A percentile compares a stretch with the other conserved stretches of the same genome.
Conservation (phyloP, 2,329 filamentous ascomycete genomes). For the Diplodia seriata region DNA sequence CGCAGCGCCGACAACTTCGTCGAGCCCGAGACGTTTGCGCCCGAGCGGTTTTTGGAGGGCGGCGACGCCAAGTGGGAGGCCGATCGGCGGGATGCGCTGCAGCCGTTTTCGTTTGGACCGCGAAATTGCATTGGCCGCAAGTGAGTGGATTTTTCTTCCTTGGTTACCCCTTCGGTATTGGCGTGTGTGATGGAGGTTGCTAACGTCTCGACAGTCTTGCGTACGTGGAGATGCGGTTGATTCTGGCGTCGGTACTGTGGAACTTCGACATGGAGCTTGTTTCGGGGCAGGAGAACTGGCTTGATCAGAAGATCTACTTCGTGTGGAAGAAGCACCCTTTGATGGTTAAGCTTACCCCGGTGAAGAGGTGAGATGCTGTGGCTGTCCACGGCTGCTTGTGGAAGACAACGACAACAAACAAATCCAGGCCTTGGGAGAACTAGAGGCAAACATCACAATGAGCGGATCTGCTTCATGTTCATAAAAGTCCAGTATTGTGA, state of each 20-base stretch:
- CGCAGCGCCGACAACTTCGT: constrained; percentile 43
- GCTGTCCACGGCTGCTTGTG: too few species aligned
- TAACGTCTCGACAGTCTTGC: constrained; percentile 40
- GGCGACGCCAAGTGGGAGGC: constrained; percentile 38
- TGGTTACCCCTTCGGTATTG: background rate
- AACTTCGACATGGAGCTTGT: constrained; percentile 49
- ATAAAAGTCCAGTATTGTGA: too few species aligned
- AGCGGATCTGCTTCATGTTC: too few species aligned
- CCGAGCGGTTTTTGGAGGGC: constrained; percentile 51
- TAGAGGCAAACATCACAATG: too few species aligned
- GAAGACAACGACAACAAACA: too few species aligned
- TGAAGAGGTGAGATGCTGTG: background rate
- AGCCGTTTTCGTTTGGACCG: constrained; percentile 54
- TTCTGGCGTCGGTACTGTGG: constrained; percentile 48
- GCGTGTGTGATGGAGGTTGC: background rate
- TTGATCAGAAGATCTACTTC: constrained; percentile 42
- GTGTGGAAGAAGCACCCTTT: constrained; percentile 49
- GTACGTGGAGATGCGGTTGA: constrained; percentile 51
- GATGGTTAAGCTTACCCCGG: constrained; percentile 38
- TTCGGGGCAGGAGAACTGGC: constrained; percentile 42
- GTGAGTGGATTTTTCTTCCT: constrained; percentile 36
- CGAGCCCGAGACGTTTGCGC: constrained; percentile 47
- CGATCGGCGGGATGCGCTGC: constrained; percentile 47
- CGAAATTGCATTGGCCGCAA: constrained; percentile 49
- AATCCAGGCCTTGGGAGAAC: too few species aligned